Percentiles rank a stretch among this genome's conserved stretches.
Evolutionary conservation across 1,284 basidiomycete genomes (phyloP).

Genomic region (Paramarasmius palmivorus): DNA sequence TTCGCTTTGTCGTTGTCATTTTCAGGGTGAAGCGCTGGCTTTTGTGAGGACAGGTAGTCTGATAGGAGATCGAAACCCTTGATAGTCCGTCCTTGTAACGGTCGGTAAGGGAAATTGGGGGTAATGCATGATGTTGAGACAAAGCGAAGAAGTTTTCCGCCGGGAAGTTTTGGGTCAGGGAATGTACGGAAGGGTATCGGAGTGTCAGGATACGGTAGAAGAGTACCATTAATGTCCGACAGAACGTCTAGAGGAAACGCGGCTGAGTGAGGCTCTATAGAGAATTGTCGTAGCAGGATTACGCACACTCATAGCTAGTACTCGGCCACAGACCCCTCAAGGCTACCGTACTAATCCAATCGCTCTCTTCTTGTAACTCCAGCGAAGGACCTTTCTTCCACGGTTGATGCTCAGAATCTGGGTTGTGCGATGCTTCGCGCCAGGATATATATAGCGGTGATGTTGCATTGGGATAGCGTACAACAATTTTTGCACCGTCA

Average conservation of each 20-base stretch:
- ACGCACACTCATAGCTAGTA: slow-evolving; percentile 73
- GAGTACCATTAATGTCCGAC: slow-evolving; percentile 42
- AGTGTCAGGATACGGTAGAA: slow-evolving; percentile 49
- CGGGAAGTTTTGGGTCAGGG: slow-evolving; percentile 60
- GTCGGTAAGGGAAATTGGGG: slow-evolving; percentile 68
- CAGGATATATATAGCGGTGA: slow-evolving; percentile 44
- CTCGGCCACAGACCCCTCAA: slow-evolving; percentile 67
- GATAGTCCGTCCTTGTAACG: slow-evolving; percentile 52
- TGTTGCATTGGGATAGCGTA: slow-evolving; percentile 52
- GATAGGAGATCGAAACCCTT: slow-evolving; percentile 71
- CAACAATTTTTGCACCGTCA: slow-evolving; percentile 59
- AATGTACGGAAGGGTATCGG: slow-evolving; percentile 67
- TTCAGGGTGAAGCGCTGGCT: not conserved
- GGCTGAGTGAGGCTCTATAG: slow-evolving; percentile 9
- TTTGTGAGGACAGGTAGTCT: slow-evolving; percentile 44
- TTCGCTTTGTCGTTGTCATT: slow-evolving; percentile 1
- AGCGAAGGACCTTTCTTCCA: slow-evolving; percentile 61
- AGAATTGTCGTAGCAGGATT: slow-evolving; percentile 6
- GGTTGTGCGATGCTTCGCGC: slow-evolving; percentile 34
- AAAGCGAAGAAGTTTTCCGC: slow-evolving; percentile 63
- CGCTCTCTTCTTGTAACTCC: slow-evolving; percentile 43
- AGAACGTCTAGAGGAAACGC: slow-evolving; percentile 45
- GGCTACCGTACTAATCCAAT: slow-evolving; percentile 67
- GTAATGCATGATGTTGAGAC: slow-evolving; percentile 62
- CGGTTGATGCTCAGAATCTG: slow-evolving; percentile 16